Evolutionary conservation across 2,329 filamentous ascomycete species (phyloP), one percentile per base, ranked within the genome.

Genomic region (Fusarium equiseti): DNA sequence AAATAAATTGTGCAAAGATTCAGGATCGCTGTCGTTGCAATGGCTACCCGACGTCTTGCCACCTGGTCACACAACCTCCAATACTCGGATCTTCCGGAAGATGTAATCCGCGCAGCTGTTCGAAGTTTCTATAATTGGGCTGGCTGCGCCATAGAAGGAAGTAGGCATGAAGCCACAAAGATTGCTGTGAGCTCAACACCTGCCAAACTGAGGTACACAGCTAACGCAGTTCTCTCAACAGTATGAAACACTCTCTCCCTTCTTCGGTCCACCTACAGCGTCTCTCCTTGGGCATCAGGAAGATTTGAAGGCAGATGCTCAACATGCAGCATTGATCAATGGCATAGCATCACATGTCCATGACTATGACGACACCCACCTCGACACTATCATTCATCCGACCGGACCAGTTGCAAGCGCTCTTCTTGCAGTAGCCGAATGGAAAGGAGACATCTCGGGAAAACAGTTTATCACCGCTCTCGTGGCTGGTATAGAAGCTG

Each of bases 291-390:
- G 58, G 13, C 4, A 49, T 5, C 7, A 24, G 0, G 43, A 18
- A 35, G 15, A 5, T 9, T 18, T 4, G 0, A 31, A 1, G 4
- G 2, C 16, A 20, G 58, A 61, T 49, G 43, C 35, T 5, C 58
- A 61, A 11, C 53, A 61, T 8, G 51, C 43, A 3, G 58, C 52
- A 1, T 13, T 59, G 3, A 43, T 61, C 20, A 61, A 61, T 9
- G 53, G 58, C 2, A 58, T 61, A 43, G 52, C 58, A n/a, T 58
- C 58, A 1, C 58, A 61, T 10, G 43, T 61, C 5, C 58, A 61
- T 49, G 58, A 58, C 6, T 61, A 58, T 22, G 58, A 61, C 2
- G 58, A 61, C 9, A 59, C 58, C 3, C 58, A 61, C 7, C 53
- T 61, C 15, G 52, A 59, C 5, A 49, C 58, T 1, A 56, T 56